Percentiles rank a stretch among this genome's conserved stretches.
These are phyloP conservation scores for Podospora appendiculata DNA, from an alignment of 495 filamentous ascomycete genomes.

Conservation along the genomic window DNA sequence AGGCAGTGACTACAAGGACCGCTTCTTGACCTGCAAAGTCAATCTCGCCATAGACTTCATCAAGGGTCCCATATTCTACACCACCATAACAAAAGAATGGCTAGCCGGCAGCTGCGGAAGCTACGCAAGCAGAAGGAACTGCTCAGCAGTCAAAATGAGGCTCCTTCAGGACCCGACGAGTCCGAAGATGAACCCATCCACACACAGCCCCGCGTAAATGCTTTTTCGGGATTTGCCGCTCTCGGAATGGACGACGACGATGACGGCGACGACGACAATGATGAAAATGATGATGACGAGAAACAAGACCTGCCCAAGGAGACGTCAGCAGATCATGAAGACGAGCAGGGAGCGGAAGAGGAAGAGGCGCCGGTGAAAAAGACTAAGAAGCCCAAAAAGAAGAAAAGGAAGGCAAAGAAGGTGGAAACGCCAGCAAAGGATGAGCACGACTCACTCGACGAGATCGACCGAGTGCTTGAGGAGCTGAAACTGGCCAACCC, in stretches of 20 bases:
- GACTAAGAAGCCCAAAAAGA: conserved; percentile 54
- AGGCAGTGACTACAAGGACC: too few relatives aligned
- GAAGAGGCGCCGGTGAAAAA: conserved; percentile 38
- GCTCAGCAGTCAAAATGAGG: conserved; percentile 21
- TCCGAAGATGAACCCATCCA: conserved; percentile 35
- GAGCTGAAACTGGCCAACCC: conserved; percentile 44
- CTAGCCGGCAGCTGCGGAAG: conserved; percentile 70
- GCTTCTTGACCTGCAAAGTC: too few relatives aligned
- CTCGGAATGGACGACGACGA: conserved; percentile 34
- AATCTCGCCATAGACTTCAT: too few relatives aligned
- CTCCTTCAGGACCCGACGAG: conserved; percentile 35
- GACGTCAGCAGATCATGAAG: not conserved
- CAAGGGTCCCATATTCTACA: too few relatives aligned
- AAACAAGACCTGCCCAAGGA: conserved; percentile 13
- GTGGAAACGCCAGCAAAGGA: conserved; percentile 22
- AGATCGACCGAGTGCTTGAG: conserved; percentile 74
- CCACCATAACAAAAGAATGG: conserved; percentile 53
- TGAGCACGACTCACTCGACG: conserved; percentile 47
- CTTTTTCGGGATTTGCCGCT: conserved; percentile 45
- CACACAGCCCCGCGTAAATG: conserved; percentile 30
- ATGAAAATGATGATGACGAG: conserved; percentile 22
- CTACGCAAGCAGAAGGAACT: conserved; percentile 64
- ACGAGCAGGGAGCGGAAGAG: conserved; percentile 22
- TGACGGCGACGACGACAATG: conserved; percentile 31
- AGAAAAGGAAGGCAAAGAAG: conserved; percentile 56